Base-by-base conservation (phyloP, 305 asterid species). In the Stenogyne calaminthoides region DNA sequence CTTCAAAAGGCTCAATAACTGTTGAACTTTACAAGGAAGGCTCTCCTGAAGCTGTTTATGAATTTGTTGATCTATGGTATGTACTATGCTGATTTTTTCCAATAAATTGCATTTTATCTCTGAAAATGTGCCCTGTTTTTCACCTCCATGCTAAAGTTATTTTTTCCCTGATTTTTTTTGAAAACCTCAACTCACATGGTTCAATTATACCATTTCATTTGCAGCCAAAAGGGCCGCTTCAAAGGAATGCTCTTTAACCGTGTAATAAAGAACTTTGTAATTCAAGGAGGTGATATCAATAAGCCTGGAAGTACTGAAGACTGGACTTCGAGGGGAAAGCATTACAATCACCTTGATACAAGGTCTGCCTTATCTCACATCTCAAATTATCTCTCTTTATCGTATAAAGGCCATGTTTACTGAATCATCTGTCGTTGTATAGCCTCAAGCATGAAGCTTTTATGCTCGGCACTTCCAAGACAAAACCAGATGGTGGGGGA, bases 261-360 rank as follows among this genome's bases (percentile, higher is more conserved):
- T 71, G 96, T 95, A 36, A 84, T 95, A 71, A 95, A 95, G 87
- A 82, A 95, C 83, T 92, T 89, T 65, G 89, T 92, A 61, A 84
- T 95, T 71, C 97, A 92, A 76, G 99, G 96, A 76, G 90, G 97
- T 67, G 87, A 86, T 73, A 82, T 82, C 39, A 89, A 85, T 67
- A 81, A 82, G 71, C 84, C 85, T 40, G 98, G 83, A 78, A 80
- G 81, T 25, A 78, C 87, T 9, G 97, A 88, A 80, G 96, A 95
- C 76, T 95, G 99, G 99, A 90, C 98, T 75, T 81, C 85, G 6
- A 86, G 86, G 76, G 99, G 96, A 83, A 92, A 90, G 79, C 89
- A 91, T 74, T 89, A 89, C 79, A 78, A 87, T 85, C 96, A 86
- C 64, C 94, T 95, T 6, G 96, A 89, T 79, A 87, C 91, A 65